phyloP scores from a whole-genome alignment of 768 basidiomycete genomes.

The Lentinula edodes region DNA sequence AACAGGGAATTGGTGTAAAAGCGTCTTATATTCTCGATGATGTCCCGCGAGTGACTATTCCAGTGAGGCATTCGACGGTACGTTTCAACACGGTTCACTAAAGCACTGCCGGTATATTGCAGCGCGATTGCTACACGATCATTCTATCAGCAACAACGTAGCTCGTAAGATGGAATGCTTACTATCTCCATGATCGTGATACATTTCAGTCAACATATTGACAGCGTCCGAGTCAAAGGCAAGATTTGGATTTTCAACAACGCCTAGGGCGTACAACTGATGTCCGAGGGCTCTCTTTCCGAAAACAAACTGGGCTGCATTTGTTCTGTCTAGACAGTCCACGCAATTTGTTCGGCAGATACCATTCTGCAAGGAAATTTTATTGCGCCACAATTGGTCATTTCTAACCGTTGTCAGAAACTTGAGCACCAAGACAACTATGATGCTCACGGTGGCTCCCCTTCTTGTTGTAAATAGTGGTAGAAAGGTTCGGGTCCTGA shows the following conservation, averaged over 20 bases:
- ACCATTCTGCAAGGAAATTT: slow-evolving; percentile 83
- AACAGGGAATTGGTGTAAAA: slow-evolving; percentile 94
- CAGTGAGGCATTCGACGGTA: slow-evolving; percentile 95
- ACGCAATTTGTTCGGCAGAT: slow-evolving; percentile 94
- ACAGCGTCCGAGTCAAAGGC: slow-evolving; percentile 92
- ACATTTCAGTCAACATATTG: slow-evolving; percentile 98
- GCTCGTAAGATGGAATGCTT: slow-evolving; percentile 17
- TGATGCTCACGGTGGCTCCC: slow-evolving; percentile 24
- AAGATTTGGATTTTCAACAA: slow-evolving; percentile 76
- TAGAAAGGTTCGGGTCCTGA: slow-evolving; percentile 84
- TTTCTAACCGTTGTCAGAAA: slow-evolving; percentile 13
- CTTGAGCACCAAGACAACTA: neutral
- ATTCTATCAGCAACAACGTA: neutral
- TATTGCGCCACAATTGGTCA: slow-evolving; percentile 48
- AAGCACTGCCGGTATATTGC: slow-evolving; percentile 94
- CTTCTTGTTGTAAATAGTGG: slow-evolving; percentile 51
- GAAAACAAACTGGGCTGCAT: slow-evolving; percentile 95
- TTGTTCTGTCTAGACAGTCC: slow-evolving; percentile 94
- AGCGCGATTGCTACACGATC: slow-evolving; percentile 70
- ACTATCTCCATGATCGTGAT: slow-evolving; percentile 97
- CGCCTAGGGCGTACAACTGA: slow-evolving; percentile 90
- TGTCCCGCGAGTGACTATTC: slow-evolving; percentile 95
- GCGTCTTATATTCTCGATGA: slow-evolving; percentile 90
- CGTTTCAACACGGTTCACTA: slow-evolving; percentile 94
- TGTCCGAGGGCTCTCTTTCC: slow-evolving; percentile 93